phyloP scores from a whole-genome alignment of 192 early-diverging fungal genomes.

The Gryganskiella cystojenkinii region DNA sequence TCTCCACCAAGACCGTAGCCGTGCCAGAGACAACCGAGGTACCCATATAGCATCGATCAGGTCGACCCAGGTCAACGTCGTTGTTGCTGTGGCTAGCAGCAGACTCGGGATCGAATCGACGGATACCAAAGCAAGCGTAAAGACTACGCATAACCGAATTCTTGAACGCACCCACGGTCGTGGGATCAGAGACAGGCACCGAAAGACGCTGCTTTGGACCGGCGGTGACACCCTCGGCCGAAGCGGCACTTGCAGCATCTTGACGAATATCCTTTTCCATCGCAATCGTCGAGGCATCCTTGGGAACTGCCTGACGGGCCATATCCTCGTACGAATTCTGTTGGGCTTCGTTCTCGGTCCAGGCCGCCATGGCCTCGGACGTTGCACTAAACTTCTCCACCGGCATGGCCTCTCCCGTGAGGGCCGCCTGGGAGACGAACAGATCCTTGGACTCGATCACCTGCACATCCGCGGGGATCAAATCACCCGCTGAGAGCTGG shows the following conservation, averaged over 20 bases:
- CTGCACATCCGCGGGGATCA: constrained; percentile 55
- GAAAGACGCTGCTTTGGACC: neutral
- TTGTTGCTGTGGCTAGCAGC: neutral
- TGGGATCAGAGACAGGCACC: neutral
- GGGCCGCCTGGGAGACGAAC: constrained; percentile 58
- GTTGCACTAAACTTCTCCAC: constrained; percentile 53
- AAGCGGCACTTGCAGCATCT: neutral
- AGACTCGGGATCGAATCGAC: constrained; percentile 21
- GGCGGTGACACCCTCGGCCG: no score
- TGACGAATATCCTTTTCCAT: constrained; percentile 9
- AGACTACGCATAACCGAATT: constrained; percentile 10
- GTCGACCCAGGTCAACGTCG: constrained; percentile 35
- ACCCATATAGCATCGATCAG: constrained; percentile 56
- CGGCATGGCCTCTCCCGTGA: constrained; percentile 62
- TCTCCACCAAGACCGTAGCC: constrained; percentile 56
- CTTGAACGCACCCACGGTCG: constrained; percentile 5
- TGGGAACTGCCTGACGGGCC: constrained; percentile 8
- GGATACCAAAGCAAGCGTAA: constrained; percentile 38
- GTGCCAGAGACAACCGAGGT: constrained; percentile 61
- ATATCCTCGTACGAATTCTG: constrained; percentile 20
- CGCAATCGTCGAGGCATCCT: constrained; percentile 9
- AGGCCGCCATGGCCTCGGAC: constrained; percentile 22
- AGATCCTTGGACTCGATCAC: constrained; percentile 58
- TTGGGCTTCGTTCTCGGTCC: neutral
- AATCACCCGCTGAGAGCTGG: constrained; percentile 54